Evolutionary conservation across 163 green algal species (phyloP), one percentile per base, ranked within the genome.

Genomic region (Chlamydomonas reinhardtii): DNA sequence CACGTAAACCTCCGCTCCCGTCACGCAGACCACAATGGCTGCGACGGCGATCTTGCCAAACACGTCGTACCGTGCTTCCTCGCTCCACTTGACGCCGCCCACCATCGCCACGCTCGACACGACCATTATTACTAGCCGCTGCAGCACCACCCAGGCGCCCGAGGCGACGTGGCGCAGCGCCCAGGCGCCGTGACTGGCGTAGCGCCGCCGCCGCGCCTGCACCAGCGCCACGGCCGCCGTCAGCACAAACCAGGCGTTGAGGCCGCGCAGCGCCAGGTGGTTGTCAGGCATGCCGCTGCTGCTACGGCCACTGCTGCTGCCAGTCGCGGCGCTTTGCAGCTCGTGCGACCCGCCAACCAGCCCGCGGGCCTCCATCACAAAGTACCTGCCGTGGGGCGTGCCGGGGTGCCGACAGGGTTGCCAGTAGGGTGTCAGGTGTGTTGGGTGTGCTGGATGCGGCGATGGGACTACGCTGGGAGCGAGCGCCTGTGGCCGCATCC

Each of bases 131-230:
- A 76, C 20, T 39, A 85, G n/a, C 17, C 78, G 66, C 78, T 85
- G 78, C 48, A 85, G 48, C 14, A 85, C 73, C 11, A 76, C 66
- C 78, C 78, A 85, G 22, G 12, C 78, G 43, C 78, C 78, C 12
- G 66, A 35, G 0, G 78, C 78, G 6, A 85, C 8, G 48, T 85
- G 78, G 0, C 78, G 66, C 22, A 85, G 2, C 14, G 78, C 66
- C 78, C 78, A 85, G 6, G 29, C 27, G 2, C 48, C 19, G 31
- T 85, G 78, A 9, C 29, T 29, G 9, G 20, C 20, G 66, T 62
- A 85, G 0, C 54, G 29, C 24, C 66, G 4, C 0, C 31, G 5
- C 16, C 66, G 48, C 0, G 78, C 78, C 11, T 59, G 19, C 1
- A 59, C 24, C n/a, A 69, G 22, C 32, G 78, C 66, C n/a, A 62